Conservation (phyloP, 495 filamentous ascomycete genomes). For the Clohesyomyces aquaticus region DNA sequence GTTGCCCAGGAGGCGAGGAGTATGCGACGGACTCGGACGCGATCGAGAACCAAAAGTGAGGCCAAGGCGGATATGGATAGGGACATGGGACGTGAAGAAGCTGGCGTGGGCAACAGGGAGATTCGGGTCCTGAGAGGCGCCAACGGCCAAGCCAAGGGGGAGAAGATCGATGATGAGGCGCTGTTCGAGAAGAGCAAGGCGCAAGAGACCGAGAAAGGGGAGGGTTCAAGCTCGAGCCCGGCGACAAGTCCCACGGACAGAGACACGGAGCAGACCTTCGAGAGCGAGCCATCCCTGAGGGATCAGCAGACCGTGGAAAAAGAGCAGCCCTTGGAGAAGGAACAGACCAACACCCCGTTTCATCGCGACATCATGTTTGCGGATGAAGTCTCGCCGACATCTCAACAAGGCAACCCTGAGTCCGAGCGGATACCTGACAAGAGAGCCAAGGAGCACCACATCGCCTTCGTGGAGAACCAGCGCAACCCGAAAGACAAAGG, state of each 20-base stretch:
- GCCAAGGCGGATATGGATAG: slow-evolving; percentile 45
- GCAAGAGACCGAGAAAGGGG: slow-evolving; percentile 42
- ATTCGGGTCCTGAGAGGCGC: slow-evolving; percentile 74
- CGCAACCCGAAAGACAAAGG: slow-evolving; percentile 71
- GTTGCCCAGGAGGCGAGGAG: slow-evolving; percentile 65
- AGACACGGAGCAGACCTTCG: too few species aligned
- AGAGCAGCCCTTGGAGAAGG: background rate
- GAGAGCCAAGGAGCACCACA: slow-evolving; percentile 71
- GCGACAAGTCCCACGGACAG: slow-evolving; percentile 16
- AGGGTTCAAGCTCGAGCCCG: background rate
- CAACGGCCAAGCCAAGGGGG: slow-evolving; percentile 50
- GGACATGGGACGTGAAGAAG: slow-evolving; percentile 59
- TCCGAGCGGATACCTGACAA: slow-evolving; percentile 55
- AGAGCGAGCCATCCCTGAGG: too few species aligned
- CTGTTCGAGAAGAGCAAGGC: slow-evolving; percentile 26
- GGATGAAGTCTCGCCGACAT: slow-evolving; percentile 54
- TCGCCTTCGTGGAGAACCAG: slow-evolving; percentile 84
- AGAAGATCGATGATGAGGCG: slow-evolving; percentile 50
- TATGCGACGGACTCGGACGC: slow-evolving; percentile 59
- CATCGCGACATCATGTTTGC: slow-evolving; percentile 65
- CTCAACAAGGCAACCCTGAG: slow-evolving; percentile 30
- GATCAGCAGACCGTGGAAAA: too few species aligned
- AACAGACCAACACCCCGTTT: slow-evolving; percentile 11
- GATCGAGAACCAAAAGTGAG: slow-evolving; percentile 60
- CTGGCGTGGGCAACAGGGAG: slow-evolving; percentile 68